A percentile compares a stretch with the other conserved stretches of the same genome.
Conservation (phyloP, 192 early-diverging fungal genomes). For the Chytriomyces hyalinus region DNA sequence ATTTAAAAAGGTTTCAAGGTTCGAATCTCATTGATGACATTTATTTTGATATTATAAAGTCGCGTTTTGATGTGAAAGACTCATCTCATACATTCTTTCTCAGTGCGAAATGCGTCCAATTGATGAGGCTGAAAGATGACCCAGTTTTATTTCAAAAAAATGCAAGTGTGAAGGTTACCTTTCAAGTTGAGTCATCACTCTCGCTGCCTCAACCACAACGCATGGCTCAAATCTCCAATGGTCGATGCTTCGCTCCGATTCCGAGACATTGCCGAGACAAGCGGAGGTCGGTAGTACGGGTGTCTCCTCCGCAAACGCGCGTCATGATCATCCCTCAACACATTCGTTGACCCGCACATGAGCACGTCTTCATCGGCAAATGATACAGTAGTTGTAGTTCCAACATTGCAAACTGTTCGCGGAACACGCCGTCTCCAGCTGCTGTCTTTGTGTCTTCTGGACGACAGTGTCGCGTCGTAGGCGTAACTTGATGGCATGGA, state of each 20-base stretch:
- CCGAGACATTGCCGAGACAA: neutral
- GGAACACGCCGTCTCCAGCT: neutral
- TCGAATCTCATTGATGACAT: too few relatives aligned
- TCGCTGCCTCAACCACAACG: neutral
- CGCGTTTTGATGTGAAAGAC: too few relatives aligned
- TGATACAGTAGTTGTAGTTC: neutral
- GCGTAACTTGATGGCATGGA: too few relatives aligned
- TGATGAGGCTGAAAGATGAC: too few relatives aligned
- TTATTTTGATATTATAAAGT: too few relatives aligned
- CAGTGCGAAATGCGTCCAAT: too few relatives aligned
- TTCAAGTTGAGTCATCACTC: neutral
- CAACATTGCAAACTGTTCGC: neutral
- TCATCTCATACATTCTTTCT: too few relatives aligned
- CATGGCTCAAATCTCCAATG: neutral
- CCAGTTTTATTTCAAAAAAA: too few relatives aligned
- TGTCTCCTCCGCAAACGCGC: neutral
- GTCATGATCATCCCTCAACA: conserved; percentile 14
- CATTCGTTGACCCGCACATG: neutral
- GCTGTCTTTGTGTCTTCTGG: neutral
- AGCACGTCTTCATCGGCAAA: neutral
- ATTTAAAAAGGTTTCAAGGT: too few relatives aligned
- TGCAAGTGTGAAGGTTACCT: neutral
- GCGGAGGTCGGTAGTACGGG: conserved; percentile 17
- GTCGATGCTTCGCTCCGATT: too few relatives aligned
- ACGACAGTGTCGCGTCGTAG: too few relatives aligned